A percentile compares a stretch with the other conserved stretches of the same genome.
Evolutionary conservation across 345 rosid species (phyloP).

Genomic region (Eucalyptus regnans): DNA sequence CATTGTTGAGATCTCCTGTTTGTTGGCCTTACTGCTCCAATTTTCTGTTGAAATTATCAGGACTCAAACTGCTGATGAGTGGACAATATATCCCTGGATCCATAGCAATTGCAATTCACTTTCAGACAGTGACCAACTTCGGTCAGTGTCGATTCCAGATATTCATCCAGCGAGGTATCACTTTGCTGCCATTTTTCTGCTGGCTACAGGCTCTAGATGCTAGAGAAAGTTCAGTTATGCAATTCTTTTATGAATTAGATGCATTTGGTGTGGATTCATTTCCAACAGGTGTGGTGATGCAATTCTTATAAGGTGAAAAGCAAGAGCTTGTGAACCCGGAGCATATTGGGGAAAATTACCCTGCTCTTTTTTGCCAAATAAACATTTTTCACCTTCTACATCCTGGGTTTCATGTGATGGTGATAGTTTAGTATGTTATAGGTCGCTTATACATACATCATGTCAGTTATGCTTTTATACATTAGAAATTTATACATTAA

Average conservation of each 20-base stretch:
- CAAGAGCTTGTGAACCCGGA: not conserved
- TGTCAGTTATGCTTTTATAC: not conserved
- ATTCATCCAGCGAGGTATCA: constrained; percentile 87
- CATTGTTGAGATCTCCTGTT: not conserved
- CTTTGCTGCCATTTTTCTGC: not conserved
- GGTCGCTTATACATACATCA: not conserved
- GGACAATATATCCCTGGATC: constrained; percentile 96
- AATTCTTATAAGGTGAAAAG: not conserved
- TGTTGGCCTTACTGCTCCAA: not conserved
- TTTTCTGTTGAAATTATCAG: constrained; percentile 7
- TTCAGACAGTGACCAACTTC: constrained; percentile 85
- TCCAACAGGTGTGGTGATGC: not conserved
- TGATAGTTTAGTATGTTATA: not conserved
- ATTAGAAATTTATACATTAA: not conserved
- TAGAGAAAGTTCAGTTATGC: not conserved
- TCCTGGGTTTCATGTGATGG: not conserved
- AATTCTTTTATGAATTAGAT: not conserved
- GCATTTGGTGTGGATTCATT: not conserved
- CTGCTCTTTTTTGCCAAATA: not conserved
- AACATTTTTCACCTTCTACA: not conserved
- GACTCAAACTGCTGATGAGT: constrained; percentile 45
- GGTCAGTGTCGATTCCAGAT: constrained; percentile 75
- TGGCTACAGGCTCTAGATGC: not conserved
- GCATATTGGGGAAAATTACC: not conserved
- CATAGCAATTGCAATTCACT: constrained; percentile 94